Conservation (phyloP, 371 early-diverging fungal genomes). For the Syncephalastrum monosporum region DNA sequence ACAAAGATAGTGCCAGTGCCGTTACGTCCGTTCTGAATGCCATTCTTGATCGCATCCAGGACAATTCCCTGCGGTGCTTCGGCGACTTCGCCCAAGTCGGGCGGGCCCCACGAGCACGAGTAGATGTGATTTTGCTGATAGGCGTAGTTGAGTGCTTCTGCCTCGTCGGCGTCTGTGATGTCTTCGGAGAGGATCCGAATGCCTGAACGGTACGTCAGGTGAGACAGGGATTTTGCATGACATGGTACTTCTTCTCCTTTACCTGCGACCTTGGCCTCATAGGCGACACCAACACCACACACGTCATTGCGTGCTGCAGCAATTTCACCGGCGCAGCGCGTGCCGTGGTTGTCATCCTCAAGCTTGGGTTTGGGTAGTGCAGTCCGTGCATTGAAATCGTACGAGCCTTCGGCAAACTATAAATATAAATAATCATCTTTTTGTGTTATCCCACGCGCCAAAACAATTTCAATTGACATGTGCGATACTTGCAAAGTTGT, state of each 20-base stretch:
- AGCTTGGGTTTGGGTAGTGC: constrained; percentile 75
- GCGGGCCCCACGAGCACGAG: constrained; percentile 93
- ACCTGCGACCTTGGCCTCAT: constrained; percentile 86
- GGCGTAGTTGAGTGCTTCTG: constrained; percentile 80
- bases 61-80: constrained; percentile 82
- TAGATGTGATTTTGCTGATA: constrained; percentile 87
- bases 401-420: constrained; percentile 82
- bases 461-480: not conserved
- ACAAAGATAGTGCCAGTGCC: constrained; percentile 90
- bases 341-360: constrained; percentile 90
- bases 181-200: constrained; percentile 45
- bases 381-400: constrained; percentile 88
- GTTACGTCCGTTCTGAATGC: constrained; percentile 77
- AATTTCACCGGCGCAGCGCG: constrained; percentile 97
- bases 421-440: constrained; percentile 1
- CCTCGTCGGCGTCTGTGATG: constrained; percentile 70
- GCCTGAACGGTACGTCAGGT: constrained; percentile 4
- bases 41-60: constrained; percentile 79
- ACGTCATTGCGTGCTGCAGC: constrained; percentile 87
- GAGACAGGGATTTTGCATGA: not conserved
- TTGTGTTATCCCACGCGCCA: not conserved
- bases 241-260: constrained; percentile 1
- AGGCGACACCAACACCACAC: constrained; percentile 96
- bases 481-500: constrained; percentile 75
- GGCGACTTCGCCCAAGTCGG: constrained; percentile 78